Conservation (phyloP, 2,329 filamentous ascomycete species). For the Dissoconium aciculare region DNA sequence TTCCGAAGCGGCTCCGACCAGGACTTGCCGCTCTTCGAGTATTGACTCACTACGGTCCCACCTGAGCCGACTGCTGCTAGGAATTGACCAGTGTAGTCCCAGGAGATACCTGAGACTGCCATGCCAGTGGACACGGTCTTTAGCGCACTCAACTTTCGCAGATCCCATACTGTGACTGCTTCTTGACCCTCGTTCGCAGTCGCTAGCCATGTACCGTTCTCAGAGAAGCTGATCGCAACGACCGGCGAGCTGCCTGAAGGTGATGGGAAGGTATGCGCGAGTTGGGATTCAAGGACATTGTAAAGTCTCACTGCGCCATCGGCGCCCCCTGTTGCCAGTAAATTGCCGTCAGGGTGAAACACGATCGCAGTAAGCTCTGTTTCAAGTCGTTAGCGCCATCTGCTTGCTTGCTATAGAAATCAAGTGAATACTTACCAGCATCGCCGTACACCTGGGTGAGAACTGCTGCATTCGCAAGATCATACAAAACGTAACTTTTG, state of each 20-base stretch:
- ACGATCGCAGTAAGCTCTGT: constrained; percentile 58
- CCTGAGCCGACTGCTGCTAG: constrained; percentile 66
- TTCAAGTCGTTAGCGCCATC: not conserved
- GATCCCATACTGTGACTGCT: constrained; percentile 73
- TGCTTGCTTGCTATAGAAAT: not conserved
- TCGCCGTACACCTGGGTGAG: constrained; percentile 69
- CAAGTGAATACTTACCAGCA: constrained; percentile 46
- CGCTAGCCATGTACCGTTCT: constrained; percentile 94
- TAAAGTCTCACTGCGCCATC: constrained; percentile 77
- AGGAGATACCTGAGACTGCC: constrained; percentile 59
- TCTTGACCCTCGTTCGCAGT: constrained; percentile 64
- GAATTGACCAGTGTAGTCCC: constrained; percentile 94
- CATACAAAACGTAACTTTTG: constrained; percentile 86
- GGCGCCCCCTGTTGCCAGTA: constrained; percentile 70
- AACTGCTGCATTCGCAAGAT: constrained; percentile 50
- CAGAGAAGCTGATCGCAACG: constrained; percentile 69
- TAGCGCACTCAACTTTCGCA: constrained; percentile 67
- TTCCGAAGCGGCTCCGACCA: constrained; percentile 79
- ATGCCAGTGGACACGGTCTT: constrained; percentile 79
- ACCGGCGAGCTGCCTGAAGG: constrained; percentile 45
- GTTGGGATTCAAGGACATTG: constrained; percentile 64
- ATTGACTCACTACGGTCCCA: constrained; percentile 78
- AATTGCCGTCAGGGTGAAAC: constrained; percentile 94
- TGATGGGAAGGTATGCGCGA: constrained; percentile 54
- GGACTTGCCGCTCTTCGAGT: constrained; percentile 68